Conservation (phyloP, 2,329 filamentous ascomycete species). For the Cercospora nicotianae region DNA sequence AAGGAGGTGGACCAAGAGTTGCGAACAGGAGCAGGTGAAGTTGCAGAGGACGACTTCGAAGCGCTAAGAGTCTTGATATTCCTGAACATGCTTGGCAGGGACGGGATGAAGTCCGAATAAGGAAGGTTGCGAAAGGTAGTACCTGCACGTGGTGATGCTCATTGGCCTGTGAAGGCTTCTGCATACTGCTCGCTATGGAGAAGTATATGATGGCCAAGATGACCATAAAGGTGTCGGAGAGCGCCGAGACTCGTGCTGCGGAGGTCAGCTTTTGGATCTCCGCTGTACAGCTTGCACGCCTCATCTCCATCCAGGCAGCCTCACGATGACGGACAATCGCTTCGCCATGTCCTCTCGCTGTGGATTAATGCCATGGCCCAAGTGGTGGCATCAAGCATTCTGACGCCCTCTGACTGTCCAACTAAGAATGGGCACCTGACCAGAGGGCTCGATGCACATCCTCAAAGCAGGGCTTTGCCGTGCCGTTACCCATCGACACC, state of each 20-base stretch:
- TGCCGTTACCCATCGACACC: neutral
- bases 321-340: neutral
- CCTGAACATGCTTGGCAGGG: neutral
- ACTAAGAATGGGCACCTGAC: neutral
- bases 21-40: neutral
- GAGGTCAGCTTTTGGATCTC: neutral
- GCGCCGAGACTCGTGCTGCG: neutral
- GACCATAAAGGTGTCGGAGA: neutral
- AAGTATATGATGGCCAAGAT: neutral
- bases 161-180: neutral
- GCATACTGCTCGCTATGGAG: neutral
- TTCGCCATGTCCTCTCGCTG: neutral
- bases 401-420: neutral
- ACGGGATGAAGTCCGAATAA: neutral
- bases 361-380: neutral
- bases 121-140: neutral
- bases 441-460: neutral
- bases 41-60: neutral
- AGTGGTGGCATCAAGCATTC: neutral
- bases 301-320: neutral
- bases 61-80: neutral
- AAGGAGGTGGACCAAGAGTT: neutral
- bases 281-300: neutral
- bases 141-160: neutral
- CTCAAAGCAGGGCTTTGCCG: neutral